A percentile compares a stretch with the other conserved stretches of the same genome.
Evolutionary conservation across 345 rosid genomes (phyloP).

Genomic region (Populus davidiana): DNA sequence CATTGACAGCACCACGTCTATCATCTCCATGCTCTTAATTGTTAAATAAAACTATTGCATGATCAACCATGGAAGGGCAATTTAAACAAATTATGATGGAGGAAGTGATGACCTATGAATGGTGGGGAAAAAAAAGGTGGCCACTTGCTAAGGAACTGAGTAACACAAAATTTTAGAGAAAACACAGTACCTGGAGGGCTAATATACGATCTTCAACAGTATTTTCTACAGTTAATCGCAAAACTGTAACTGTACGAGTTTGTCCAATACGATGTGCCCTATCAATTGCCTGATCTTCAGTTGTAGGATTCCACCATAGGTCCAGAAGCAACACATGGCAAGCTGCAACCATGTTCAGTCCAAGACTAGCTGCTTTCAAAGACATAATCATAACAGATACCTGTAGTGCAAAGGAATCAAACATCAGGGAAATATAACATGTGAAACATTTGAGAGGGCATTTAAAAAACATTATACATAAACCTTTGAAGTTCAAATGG

Average conservation of each 20-base stretch:
- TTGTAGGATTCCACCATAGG: constrained; percentile 99
- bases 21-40: not conserved
- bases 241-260: constrained; percentile 82
- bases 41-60: not conserved
- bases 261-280: constrained; percentile 99
- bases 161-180: not conserved
- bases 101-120: not conserved
- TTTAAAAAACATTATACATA: not conserved
- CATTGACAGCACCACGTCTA: not conserved
- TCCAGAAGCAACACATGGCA: constrained; percentile 84
- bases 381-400: constrained; percentile 95
- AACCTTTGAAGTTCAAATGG: not conserved
- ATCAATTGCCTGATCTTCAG: constrained; percentile 95
- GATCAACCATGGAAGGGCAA: not conserved
- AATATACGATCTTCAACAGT: constrained; percentile 93
- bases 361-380: constrained; percentile 96
- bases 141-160: not conserved
- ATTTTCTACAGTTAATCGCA: constrained; percentile 79
- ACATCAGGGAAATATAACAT: not conserved
- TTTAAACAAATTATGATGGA: not conserved
- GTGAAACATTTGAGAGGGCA: not conserved
- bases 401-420: constrained; percentile 31
- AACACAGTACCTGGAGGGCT: constrained; percentile 65
- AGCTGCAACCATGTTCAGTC: constrained; percentile 96
- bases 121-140: not conserved